Percentiles rank a stretch among this genome's conserved stretches.
Conservation (phyloP, 2,329 filamentous ascomycete species). For the Alternaria conjuncta region DNA sequence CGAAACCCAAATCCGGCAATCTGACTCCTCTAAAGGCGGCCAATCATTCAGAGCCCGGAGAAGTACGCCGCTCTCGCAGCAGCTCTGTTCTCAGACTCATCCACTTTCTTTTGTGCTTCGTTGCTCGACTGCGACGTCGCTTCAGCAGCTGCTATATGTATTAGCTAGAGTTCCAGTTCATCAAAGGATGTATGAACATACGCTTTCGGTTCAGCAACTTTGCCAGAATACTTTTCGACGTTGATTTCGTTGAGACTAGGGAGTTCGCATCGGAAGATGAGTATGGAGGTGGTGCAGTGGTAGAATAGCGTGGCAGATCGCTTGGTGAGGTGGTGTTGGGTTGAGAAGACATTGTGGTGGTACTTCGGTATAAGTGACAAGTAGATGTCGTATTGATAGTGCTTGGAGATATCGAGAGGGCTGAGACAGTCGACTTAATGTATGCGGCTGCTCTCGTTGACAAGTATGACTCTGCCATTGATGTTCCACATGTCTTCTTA, state of each 20-base stretch:
- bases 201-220: slow-evolving; percentile 19
- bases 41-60: neutral
- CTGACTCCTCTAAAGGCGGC: neutral
- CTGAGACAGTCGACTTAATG: neutral
- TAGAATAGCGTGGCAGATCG: slow-evolving; percentile 3
- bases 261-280: slow-evolving; percentile 15
- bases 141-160: neutral
- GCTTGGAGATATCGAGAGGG: neutral
- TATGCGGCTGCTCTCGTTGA: neutral
- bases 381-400: neutral
- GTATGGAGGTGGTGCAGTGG: slow-evolving; percentile 16
- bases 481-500: neutral
- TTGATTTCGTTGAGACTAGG: slow-evolving; percentile 13
- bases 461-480: neutral
- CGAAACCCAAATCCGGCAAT: neutral
- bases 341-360: slow-evolving; percentile 7
- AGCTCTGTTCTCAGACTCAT: slow-evolving; percentile 11
- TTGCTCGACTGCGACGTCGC: neutral
- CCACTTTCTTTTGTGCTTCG: neutral
- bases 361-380: neutral
- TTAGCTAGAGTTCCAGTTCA: neutral
- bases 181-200: neutral
- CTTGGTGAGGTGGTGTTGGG: neutral
- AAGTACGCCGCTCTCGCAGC: slow-evolving; percentile 21
- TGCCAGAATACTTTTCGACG: slow-evolving; percentile 21